phyloP scores from a whole-genome alignment of 371 early-diverging fungal species.

The Mortierella sp. region DNA sequence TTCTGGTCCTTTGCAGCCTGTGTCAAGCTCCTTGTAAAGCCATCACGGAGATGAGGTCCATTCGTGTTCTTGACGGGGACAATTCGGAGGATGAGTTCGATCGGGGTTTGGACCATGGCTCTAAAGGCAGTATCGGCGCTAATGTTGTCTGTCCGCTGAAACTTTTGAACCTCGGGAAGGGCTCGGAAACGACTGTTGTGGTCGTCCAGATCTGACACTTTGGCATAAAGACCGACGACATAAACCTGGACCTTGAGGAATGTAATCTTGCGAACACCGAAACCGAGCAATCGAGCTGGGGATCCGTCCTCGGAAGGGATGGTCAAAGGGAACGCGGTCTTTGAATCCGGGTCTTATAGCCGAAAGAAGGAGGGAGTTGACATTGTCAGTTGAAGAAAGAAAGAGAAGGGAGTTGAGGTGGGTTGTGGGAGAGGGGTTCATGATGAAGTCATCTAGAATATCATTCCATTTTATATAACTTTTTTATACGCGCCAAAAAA shows the following conservation, averaged over 20 bases:
- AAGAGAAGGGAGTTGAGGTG: neutral
- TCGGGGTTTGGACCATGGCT: conserved; percentile 35
- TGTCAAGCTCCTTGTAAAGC: conserved; percentile 71
- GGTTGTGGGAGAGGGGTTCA: neutral
- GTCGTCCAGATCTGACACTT: conserved; percentile 58
- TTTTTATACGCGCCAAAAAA: neutral
- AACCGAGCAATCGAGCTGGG: conserved; percentile 64
- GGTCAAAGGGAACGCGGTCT: conserved; percentile 39
- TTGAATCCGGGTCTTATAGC: conserved; percentile 50
- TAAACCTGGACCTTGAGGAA: conserved; percentile 78
- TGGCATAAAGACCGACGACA: conserved; percentile 71
- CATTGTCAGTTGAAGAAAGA: neutral
- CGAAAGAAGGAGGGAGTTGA: neutral
- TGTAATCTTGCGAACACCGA: conserved; percentile 76
- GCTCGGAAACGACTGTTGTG: conserved; percentile 50
- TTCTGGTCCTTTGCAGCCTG: conserved; percentile 57
- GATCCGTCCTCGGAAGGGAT: conserved; percentile 55
- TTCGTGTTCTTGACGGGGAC: conserved; percentile 72
- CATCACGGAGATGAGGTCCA: conserved; percentile 79
- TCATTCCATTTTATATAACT: neutral
- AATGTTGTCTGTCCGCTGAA: conserved; percentile 20
- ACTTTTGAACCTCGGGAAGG: conserved; percentile 53
- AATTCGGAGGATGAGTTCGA: conserved; percentile 45
- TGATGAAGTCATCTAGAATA: conserved; percentile 2
- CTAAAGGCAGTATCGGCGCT: conserved; percentile 32